Evolutionary conservation across 352 stramenopile genomes (phyloP).

Genomic region (Pythium monospermum): DNA sequence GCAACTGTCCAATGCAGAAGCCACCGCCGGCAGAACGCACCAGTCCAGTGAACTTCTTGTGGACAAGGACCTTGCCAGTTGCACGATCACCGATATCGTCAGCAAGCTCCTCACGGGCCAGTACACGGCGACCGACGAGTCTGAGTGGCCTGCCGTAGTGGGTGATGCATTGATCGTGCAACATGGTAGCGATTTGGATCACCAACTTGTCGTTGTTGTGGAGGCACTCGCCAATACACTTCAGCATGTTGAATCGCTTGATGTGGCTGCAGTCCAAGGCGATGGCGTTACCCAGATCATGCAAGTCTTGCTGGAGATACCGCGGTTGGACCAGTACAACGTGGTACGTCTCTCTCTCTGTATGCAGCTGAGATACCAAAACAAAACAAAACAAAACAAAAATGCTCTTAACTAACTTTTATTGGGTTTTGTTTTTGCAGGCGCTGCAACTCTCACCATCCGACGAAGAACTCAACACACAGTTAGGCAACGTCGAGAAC

Average conservation of each 20-base stretch:
- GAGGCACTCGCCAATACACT: slow-evolving; percentile 18
- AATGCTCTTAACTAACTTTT: not conserved
- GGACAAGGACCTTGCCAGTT: slow-evolving; percentile 1
- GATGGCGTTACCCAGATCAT: slow-evolving; percentile 18
- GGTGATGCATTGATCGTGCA: slow-evolving; percentile 6
- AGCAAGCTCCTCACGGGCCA: not conserved
- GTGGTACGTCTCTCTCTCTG: slow-evolving; percentile 17
- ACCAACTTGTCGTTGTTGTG: slow-evolving; percentile 5
- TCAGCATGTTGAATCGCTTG: slow-evolving; percentile 6
- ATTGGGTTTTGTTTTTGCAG: slow-evolving; percentile 1
- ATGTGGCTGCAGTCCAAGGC: slow-evolving; percentile 5
- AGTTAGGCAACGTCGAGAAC: slow-evolving; percentile 7
- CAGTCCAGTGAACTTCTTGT: not conserved
- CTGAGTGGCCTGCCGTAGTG: slow-evolving; percentile 11
- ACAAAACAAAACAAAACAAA: not conserved
- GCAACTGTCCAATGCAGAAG: too few relatives aligned
- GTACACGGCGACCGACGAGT: slow-evolving; percentile 1
- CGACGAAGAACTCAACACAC: slow-evolving; percentile 7
- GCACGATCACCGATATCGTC: slow-evolving; percentile 6
- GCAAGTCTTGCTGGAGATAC: slow-evolving; percentile 14
- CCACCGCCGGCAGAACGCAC: not conserved
- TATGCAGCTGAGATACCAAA: too few relatives aligned
- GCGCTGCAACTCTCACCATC: slow-evolving; percentile 15
- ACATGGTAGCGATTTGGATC: slow-evolving; percentile 3
- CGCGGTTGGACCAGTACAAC: slow-evolving; percentile 13